phyloP scores from a whole-genome alignment of 495 filamentous ascomycete genomes.

The Xylaria longipes region DNA sequence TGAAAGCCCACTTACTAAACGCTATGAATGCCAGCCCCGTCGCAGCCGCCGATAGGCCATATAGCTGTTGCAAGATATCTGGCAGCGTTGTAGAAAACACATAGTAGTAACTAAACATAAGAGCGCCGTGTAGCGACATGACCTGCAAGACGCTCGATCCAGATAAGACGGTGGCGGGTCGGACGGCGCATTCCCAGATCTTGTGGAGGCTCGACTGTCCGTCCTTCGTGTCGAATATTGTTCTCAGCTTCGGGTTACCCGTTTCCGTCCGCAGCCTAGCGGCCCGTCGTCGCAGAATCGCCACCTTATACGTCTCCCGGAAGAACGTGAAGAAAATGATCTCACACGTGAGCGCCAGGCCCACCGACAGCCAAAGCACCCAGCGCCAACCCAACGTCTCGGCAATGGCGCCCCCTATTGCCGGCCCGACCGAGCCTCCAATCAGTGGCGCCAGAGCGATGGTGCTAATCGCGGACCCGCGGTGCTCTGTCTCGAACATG shows the following conservation, averaged over 20 bases:
- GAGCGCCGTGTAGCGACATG: constrained; percentile 55
- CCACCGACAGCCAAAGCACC: constrained; percentile 60
- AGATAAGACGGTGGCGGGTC: constrained; percentile 56
- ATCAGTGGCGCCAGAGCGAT: constrained; percentile 57
- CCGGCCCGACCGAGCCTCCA: constrained; percentile 63
- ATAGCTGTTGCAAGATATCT: constrained; percentile 54
- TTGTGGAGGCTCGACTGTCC: constrained; percentile 30
- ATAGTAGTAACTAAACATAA: constrained; percentile 62
- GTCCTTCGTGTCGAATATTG: constrained; percentile 49
- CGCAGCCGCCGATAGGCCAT: constrained; percentile 52
- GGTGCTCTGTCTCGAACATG: constrained; percentile 56
- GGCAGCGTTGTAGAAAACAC: constrained; percentile 59
- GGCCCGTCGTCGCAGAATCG: constrained; percentile 54
- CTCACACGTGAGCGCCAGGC: constrained; percentile 54
- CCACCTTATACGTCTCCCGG: constrained; percentile 57
- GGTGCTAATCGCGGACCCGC: constrained; percentile 59
- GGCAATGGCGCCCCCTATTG: constrained; percentile 66
- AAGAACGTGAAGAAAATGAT: constrained; percentile 54
- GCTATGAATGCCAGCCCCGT: constrained; percentile 55
- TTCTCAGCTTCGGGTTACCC: constrained; percentile 48
- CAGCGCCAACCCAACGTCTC: constrained; percentile 64
- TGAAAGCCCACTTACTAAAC: constrained; percentile 55
- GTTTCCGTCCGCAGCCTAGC: constrained; percentile 50
- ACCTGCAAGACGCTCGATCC: constrained; percentile 56
- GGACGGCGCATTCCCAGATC: constrained; percentile 49